Percentiles rank a stretch among this genome's conserved stretches.
phyloP scores from a whole-genome alignment of 129 eudicot species.

The Calendula officinalis region DNA sequence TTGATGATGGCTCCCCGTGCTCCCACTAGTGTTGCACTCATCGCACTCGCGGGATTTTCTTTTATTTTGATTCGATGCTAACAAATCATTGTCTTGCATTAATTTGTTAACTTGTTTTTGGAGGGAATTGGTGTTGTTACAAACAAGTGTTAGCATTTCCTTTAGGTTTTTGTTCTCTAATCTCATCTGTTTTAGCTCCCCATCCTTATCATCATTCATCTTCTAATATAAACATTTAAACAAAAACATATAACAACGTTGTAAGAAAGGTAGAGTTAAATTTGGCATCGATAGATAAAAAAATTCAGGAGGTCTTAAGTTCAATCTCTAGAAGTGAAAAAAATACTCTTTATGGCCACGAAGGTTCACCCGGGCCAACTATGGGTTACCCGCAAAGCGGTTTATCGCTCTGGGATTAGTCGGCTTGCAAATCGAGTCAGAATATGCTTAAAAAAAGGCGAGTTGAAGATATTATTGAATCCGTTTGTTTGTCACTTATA shows the following conservation, averaged over 20 bases:
- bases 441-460: too few relatives aligned
- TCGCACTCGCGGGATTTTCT: conserved; percentile 36
- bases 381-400: too few relatives aligned
- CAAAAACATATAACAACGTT: neutral
- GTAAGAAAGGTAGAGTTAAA: too few relatives aligned
- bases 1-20: conserved; percentile 29
- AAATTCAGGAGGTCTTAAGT: too few relatives aligned
- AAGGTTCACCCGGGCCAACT: too few relatives aligned
- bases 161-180: conserved; percentile 84
- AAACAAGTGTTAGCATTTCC: conserved; percentile 57
- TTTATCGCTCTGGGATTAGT: too few relatives aligned
- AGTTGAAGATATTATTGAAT: too few relatives aligned
- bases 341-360: too few relatives aligned
- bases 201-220: conserved; percentile 39
- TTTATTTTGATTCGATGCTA: conserved; percentile 3
- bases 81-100: conserved; percentile 10
- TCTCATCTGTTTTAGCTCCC: conserved; percentile 60
- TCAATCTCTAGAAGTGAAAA: too few relatives aligned
- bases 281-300: too few relatives aligned
- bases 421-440: too few relatives aligned
- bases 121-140: conserved; percentile 68
- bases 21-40: neutral
- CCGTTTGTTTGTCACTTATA: too few relatives aligned
- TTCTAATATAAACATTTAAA: conserved; percentile 5
- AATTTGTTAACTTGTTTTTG: conserved; percentile 47